Conservation (phyloP, 768 basidiomycete species). For the Chalciporus pseudorubinellus region DNA sequence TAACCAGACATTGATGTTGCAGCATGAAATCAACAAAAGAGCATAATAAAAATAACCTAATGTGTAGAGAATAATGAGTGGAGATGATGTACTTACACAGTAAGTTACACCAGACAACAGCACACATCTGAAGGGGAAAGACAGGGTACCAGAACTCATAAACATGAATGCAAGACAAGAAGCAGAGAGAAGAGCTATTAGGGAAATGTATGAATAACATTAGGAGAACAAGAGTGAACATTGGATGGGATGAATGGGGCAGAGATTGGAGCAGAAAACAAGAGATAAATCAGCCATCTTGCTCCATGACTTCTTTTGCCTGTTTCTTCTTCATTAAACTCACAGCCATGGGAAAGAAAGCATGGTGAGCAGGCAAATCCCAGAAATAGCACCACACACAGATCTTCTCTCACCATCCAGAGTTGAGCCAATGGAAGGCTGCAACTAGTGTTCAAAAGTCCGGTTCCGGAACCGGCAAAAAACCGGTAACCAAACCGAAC, state of each 20-base stretch:
- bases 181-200: too few relatives aligned
- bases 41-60: constrained; percentile 14
- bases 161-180: not conserved
- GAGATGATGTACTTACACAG: constrained; percentile 15
- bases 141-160: not conserved
- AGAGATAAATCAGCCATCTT: constrained; percentile 36
- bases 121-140: not conserved
- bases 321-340: constrained; percentile 82
- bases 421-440: constrained; percentile 84
- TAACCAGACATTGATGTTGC: too few relatives aligned
- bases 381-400: constrained; percentile 19
- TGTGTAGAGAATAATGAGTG: constrained; percentile 11
- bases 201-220: constrained; percentile 17
- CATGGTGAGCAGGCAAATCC: not conserved
- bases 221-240: constrained; percentile 7
- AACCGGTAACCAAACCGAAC: too few relatives aligned
- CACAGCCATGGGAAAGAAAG: constrained; percentile 41
- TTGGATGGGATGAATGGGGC: not conserved
- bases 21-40: not conserved
- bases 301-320: constrained; percentile 69
- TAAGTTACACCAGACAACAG: too few relatives aligned
- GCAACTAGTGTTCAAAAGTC: too few relatives aligned
- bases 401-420: constrained; percentile 84
- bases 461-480: too few relatives aligned
- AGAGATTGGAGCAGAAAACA: not conserved